Evolutionary conservation across 2,329 filamentous ascomycete genomes (phyloP), one percentile per base, ranked within the genome.

Genomic region (Cladosporium velox): DNA sequence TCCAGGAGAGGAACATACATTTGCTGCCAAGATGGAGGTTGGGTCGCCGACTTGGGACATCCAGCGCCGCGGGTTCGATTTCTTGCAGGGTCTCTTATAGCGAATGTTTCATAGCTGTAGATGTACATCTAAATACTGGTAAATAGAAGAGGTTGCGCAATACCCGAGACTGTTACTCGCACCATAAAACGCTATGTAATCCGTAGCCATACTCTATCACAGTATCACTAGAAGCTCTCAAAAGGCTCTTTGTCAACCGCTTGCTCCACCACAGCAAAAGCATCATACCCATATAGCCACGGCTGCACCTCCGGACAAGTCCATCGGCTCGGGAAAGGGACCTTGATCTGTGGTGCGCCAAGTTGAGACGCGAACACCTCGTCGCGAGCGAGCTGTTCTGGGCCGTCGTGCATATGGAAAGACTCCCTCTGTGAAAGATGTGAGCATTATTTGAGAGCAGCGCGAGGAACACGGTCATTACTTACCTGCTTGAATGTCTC

Each of bases 271-370:
- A 87, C 86, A 21, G 77, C 77, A 66, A 83, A 82, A 3, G 85
- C 85, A 74, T 89, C 84, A 67, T 89, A 88, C 1, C 86, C 85
- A 68, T 85, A 89, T 47, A 89, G 69, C 84, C 86, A 88, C 0
- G 83, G 82, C 72, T 89, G 86, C 0, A 86, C 82, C 35, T 84
- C 78, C 0, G 85, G 86, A 24, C 51, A 54, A 18, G 38, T 47
- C 70, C 86, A 88, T 85, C 76, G 79, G 81, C 87, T 86, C 54
- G 87, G 79, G 74, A 85, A 87, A 0, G 87, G 87, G 68, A 88
- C 90, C 0, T 82, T 79, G 0, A 79, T 82, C 30, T 79, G 76
- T 54, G 83, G 79, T 54, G 80, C 80, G 0, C 82, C 85, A 1
- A 88, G 72, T 70, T 85, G 82, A 1, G 82, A 82, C 8, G 82